Evolutionary conservation across 345 rosid genomes (phyloP).

Genomic region (Mallotus nudiflorus): DNA sequence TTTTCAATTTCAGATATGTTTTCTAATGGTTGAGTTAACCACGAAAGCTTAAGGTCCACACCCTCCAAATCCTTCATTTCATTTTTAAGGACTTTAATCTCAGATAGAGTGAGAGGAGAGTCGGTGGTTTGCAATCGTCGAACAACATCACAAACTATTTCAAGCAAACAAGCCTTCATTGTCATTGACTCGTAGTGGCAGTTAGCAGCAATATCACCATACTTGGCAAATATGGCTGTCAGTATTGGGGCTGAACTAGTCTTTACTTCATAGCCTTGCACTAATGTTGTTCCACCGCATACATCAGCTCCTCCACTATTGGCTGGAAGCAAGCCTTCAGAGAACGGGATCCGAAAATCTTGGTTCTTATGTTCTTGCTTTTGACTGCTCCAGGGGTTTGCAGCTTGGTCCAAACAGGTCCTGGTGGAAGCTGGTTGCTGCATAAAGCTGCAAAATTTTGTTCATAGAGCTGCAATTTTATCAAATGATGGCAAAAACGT

Average conservation of each 20-base stretch:
- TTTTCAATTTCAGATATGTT: slow-evolving; percentile 10
- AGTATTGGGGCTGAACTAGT: slow-evolving; percentile 1
- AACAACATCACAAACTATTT: slow-evolving; percentile 3
- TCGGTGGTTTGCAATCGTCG: neutral
- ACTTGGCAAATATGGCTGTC: slow-evolving; percentile 13
- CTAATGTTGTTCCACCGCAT: neutral
- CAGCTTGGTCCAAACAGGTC: neutral
- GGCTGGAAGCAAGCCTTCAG: neutral
- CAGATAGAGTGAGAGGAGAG: slow-evolving; percentile 4
- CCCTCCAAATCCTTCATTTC: slow-evolving; percentile 13
- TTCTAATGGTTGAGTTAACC: slow-evolving; percentile 12
- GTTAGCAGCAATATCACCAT: slow-evolving; percentile 16
- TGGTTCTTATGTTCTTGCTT: neutral
- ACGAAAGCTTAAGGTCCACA: slow-evolving; percentile 10
- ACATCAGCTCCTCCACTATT: neutral
- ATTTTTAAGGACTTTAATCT: slow-evolving; percentile 11
- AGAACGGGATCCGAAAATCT: neutral
- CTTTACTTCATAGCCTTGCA: slow-evolving; percentile 20
- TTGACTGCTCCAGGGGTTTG: neutral
- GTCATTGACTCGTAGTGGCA: neutral
- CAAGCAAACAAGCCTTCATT: slow-evolving; percentile 8
- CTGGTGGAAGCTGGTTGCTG: neutral
- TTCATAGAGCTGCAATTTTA: neutral
- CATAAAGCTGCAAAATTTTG: slow-evolving; percentile 3
- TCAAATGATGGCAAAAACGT: neutral